These are phyloP conservation scores for Saccharomyces mikatae DNA, from an alignment of 805 yeast genomes.

Conservation along the genomic window DNA sequence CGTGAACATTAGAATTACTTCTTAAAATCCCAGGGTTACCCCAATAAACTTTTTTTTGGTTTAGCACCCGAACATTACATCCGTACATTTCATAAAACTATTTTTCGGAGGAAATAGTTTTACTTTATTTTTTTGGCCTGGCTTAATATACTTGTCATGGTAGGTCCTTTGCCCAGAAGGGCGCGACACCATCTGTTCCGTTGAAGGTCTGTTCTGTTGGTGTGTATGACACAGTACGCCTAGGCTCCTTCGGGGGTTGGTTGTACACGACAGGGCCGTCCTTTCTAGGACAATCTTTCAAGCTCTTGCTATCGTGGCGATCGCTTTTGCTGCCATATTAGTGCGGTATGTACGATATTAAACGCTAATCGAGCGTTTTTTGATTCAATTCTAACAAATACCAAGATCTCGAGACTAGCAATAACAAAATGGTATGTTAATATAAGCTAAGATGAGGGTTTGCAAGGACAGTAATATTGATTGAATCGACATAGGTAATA, in stretches of 20 bases:
- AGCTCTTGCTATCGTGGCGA: neutral
- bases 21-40: neutral
- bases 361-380: neutral
- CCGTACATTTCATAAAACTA: neutral
- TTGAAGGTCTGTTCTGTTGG: neutral
- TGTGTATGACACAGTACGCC: neutral
- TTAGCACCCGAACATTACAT: neutral
- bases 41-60: neutral
- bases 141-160: neutral
- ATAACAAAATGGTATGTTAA: constrained; percentile 2
- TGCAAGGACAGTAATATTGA: neutral
- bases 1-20: neutral
- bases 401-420: constrained; percentile 1
- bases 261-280: neutral
- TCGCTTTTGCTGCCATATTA: neutral
- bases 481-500: neutral
- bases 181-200: neutral
- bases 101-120: neutral
- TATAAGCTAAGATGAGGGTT: neutral
- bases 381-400: neutral
- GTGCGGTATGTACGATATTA: neutral
- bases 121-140: no score
- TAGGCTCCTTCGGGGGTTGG: neutral
- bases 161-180: neutral
- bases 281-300: neutral